These are phyloP conservation scores for Chlorociboria aeruginascens DNA, from an alignment of 495 filamentous ascomycete genomes.

Conservation along the genomic window DNA sequence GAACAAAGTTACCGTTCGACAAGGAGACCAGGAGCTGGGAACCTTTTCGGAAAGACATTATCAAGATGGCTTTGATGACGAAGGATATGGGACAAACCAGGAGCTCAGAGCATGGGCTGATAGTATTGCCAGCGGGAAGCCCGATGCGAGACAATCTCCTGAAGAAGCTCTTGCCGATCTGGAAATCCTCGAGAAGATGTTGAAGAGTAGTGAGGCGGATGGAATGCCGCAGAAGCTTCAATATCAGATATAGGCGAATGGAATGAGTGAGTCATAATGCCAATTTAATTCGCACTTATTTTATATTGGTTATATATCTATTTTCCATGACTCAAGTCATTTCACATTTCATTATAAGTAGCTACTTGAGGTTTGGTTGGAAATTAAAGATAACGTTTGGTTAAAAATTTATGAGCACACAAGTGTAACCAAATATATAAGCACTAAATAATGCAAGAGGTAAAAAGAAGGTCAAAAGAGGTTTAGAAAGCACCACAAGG, in stretches of 20 bases:
- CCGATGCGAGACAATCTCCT: slow-evolving; percentile 44
- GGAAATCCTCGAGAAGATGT: slow-evolving; percentile 53
- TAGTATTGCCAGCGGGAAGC: slow-evolving; percentile 33
- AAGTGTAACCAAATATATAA: too few relatives aligned
- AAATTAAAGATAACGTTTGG: too few relatives aligned
- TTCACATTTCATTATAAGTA: too few relatives aligned
- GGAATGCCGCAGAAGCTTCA: slow-evolving; percentile 32
- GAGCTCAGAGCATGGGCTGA: slow-evolving; percentile 59
- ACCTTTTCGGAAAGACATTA: slow-evolving; percentile 29
- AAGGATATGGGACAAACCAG: slow-evolving; percentile 45
- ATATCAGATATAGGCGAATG: slow-evolving; percentile 9
- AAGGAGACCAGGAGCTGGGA: slow-evolving; percentile 30
- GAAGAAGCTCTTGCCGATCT: slow-evolving; percentile 61
- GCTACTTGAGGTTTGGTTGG: too few relatives aligned
- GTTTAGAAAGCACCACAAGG: too few relatives aligned
- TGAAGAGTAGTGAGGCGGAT: slow-evolving; percentile 46
- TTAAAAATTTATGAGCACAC: too few relatives aligned
- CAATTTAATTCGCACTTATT: too few relatives aligned
- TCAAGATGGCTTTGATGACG: slow-evolving; percentile 30
- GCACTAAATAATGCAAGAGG: too few relatives aligned
- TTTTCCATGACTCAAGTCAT: too few relatives aligned
- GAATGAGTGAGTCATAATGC: too few relatives aligned
- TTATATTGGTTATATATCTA: too few relatives aligned
- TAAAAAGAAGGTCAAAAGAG: too few relatives aligned
- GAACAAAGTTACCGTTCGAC: background rate